These are phyloP conservation scores for Byssothecium circinans DNA, from an alignment of 2,329 filamentous ascomycete genomes.

Conservation along the genomic window DNA sequence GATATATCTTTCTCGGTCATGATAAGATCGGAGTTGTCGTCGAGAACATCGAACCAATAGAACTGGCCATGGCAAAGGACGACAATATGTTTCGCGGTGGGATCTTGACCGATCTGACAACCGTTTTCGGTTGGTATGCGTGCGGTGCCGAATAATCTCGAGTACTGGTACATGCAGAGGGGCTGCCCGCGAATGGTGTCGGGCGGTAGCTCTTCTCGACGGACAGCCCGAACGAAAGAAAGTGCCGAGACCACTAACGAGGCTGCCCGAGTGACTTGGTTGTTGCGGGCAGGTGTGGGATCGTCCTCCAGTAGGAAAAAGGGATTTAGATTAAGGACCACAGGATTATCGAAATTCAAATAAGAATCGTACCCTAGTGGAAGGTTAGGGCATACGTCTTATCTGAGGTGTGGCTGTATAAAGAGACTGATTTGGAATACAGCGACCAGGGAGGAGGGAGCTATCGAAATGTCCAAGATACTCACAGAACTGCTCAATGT, in stretches of 20 bases:
- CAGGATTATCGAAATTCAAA: constrained; percentile 94
- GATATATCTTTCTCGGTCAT: constrained; percentile 95
- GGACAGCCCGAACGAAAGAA: constrained; percentile 88
- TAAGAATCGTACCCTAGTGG: constrained; percentile 93
- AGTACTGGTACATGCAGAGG: constrained; percentile 98
- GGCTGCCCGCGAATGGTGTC: constrained; percentile 83
- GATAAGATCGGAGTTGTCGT: constrained; percentile 91
- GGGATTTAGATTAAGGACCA: constrained; percentile 94
- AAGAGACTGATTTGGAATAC: constrained; percentile 9
- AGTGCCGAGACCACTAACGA: constrained; percentile 88
- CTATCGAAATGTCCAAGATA: constrained; percentile 21
- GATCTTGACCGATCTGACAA: constrained; percentile 94
- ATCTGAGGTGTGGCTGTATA: constrained; percentile 6
- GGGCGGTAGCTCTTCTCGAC: constrained; percentile 88
- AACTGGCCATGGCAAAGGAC: constrained; percentile 94
- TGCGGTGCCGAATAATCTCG: constrained; percentile 89
- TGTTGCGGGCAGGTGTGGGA: constrained; percentile 91
- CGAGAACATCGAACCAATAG: constrained; percentile 98
- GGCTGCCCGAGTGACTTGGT: constrained; percentile 92
- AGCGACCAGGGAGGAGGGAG: neutral
- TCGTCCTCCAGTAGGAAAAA: constrained; percentile 98
- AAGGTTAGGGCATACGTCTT: constrained; percentile 23
- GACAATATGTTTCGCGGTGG: constrained; percentile 88
- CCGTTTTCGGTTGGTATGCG: constrained; percentile 92
- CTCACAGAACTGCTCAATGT: constrained; percentile 98